phyloP scores from a whole-genome alignment of 257 asterid genomes.

The Nicotiana noctiflora region DNA sequence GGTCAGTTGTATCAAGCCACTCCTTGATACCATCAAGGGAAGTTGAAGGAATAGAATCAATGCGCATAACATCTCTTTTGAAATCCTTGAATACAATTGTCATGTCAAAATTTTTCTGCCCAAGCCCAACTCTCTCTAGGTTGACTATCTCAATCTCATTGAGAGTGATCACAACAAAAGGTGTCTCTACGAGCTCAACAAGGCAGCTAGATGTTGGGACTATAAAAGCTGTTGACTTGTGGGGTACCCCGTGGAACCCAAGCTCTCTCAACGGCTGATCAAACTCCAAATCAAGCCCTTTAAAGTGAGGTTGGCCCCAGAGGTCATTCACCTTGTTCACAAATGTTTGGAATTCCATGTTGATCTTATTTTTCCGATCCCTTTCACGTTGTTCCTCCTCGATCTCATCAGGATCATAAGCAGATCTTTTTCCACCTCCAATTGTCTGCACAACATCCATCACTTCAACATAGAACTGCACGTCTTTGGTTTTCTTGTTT shows the following conservation, averaged over 20 bases:
- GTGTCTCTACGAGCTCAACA: constrained; percentile 20
- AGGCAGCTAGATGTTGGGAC: constrained; percentile 24
- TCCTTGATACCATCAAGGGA: constrained; percentile 21
- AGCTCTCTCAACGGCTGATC: constrained; percentile 23
- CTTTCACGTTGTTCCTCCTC: constrained; percentile 24
- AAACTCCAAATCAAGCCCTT: constrained; percentile 21
- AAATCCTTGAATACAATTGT: constrained; percentile 24
- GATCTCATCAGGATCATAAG: constrained; percentile 24
- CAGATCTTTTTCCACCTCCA: constrained; percentile 23
- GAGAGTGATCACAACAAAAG: constrained; percentile 17
- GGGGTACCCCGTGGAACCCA: constrained; percentile 26
- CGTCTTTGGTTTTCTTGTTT: constrained; percentile 31
- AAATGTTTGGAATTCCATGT: constrained; percentile 19
- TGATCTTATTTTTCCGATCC: constrained; percentile 18
- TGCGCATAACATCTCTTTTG: constrained; percentile 21
- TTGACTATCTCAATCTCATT: constrained; percentile 25
- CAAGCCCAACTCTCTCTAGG: constrained; percentile 21
- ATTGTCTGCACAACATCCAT: constrained; percentile 22
- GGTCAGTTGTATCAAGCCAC: constrained; percentile 23
- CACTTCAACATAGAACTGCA: constrained; percentile 28
- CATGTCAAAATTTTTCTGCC: constrained; percentile 25
- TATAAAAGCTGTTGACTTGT: constrained; percentile 20
- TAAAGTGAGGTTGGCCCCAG: constrained; percentile 24
- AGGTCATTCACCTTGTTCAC: constrained; percentile 21
- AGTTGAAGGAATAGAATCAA: constrained; percentile 19